phyloP scores from a whole-genome alignment of 164 flowering plant species.

The Vitis cinerea region DNA sequence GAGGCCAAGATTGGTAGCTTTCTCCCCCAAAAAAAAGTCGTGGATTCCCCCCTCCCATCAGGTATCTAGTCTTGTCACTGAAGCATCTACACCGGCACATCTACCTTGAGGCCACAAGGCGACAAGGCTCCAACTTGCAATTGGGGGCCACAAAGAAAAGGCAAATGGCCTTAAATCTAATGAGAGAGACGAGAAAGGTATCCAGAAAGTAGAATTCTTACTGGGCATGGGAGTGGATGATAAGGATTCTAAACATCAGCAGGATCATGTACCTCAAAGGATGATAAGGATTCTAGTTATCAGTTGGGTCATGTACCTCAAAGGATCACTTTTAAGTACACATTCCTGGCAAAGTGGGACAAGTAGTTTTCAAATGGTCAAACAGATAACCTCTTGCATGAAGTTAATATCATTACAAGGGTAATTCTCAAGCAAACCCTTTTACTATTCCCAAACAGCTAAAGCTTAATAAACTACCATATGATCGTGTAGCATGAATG shows the following conservation, averaged over 20 bases:
- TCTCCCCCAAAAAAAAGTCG: neutral
- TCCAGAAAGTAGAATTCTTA: neutral
- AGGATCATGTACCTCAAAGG: conserved; percentile 4
- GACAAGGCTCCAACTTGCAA: conserved; percentile 7
- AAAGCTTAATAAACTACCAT: no score
- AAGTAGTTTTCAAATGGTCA: no score
- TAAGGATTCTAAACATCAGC: conserved; percentile 22
- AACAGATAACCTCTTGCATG: no score
- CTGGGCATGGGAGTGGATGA: conserved; percentile 17
- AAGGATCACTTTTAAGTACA: no score
- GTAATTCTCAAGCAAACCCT: no score
- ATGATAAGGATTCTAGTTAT: neutral
- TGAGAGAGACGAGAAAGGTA: neutral
- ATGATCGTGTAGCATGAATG: no score
- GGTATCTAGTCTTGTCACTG: neutral
- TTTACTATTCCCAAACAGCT: no score
- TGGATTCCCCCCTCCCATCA: neutral
- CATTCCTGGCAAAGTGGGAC: no score
- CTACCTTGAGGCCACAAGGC: neutral
- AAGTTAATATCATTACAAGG: no score
- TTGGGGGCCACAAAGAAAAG: conserved; percentile 6
- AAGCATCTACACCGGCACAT: neutral
- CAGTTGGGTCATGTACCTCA: no score
- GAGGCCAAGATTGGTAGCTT: neutral
- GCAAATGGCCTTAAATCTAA: neutral